phyloP scores from a whole-genome alignment of 2,329 filamentous ascomycete genomes.

The Hymenoscyphus salicellus region DNA sequence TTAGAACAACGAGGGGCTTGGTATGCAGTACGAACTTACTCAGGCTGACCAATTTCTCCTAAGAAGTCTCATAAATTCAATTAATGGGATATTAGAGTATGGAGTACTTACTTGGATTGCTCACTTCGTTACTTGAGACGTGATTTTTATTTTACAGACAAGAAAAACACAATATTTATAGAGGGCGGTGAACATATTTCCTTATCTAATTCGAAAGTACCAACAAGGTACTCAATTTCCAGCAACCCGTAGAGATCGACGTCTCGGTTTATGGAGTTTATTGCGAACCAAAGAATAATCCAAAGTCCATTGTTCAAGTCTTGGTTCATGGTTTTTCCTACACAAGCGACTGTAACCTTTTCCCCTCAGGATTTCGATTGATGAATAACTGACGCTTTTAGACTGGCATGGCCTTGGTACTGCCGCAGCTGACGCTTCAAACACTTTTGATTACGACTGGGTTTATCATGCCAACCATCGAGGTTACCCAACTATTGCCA shows the following conservation, averaged over 20 bases:
- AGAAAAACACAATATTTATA: too few species aligned
- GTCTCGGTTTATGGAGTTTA: neutral
- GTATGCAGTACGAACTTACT: too few species aligned
- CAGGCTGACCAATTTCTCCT: too few species aligned
- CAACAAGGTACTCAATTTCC: neutral
- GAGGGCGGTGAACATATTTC: too few species aligned
- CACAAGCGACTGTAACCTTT: slow-evolving; percentile 2
- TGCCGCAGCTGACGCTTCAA: neutral
- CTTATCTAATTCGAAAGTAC: too few species aligned
- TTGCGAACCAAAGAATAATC: neutral
- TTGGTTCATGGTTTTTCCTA: slow-evolving; percentile 4
- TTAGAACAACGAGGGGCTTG: too few species aligned
- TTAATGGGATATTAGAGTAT: too few species aligned
- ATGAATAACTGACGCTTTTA: neutral
- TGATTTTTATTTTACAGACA: too few species aligned
- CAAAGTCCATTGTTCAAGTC: neutral
- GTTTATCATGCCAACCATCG: slow-evolving; percentile 12
- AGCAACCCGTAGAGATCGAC: neutral
- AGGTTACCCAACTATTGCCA: slow-evolving; percentile 21
- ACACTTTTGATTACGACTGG: slow-evolving; percentile 13
- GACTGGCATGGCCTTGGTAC: neutral
- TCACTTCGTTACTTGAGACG: too few species aligned
- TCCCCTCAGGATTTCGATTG: too few species aligned
- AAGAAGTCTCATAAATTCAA: too few species aligned
- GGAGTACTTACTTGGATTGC: too few species aligned